A percentile compares a stretch with the other conserved stretches of the same genome.
Conservation (phyloP, 306 rosid genomes). For the Casuarina glauca region DNA sequence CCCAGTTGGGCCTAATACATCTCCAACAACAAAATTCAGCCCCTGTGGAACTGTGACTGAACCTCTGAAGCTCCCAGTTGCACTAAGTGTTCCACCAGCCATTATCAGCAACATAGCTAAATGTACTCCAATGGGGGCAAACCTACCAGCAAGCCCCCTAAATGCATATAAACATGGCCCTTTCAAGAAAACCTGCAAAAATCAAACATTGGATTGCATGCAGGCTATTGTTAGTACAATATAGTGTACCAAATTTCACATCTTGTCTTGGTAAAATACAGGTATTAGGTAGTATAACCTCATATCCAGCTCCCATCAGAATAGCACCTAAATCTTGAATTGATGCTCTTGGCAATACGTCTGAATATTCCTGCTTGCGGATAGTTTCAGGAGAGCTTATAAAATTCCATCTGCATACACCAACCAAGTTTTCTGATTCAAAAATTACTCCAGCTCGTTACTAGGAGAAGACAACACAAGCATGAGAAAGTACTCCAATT, state of each 20-base stretch:
- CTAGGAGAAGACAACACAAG: not conserved
- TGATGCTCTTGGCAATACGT: slow-evolving; percentile 75
- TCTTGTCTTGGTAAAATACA: slow-evolving; percentile 6
- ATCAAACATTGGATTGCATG: slow-evolving; percentile 14
- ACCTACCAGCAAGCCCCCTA: slow-evolving; percentile 82
- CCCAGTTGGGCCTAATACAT: slow-evolving; percentile 80
- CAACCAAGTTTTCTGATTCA: slow-evolving; percentile 23
- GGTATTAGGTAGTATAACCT: slow-evolving; percentile 47
- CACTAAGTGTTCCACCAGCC: slow-evolving; percentile 94
- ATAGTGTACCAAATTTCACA: not conserved
- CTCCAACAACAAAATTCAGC: slow-evolving; percentile 86
- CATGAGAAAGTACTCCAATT: slow-evolving; percentile 1
- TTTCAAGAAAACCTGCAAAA: slow-evolving; percentile 72
- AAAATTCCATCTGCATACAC: slow-evolving; percentile 73
- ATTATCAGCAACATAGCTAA: slow-evolving; percentile 83
- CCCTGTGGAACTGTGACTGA: slow-evolving; percentile 96
- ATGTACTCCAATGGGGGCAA: slow-evolving; percentile 96
- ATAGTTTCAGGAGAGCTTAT: slow-evolving; percentile 72
- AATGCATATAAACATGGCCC: slow-evolving; percentile 87
- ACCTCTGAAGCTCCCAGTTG: slow-evolving; percentile 94
- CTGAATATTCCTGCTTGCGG: slow-evolving; percentile 83
- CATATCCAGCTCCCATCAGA: slow-evolving; percentile 96
- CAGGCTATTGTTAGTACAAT: not conserved
- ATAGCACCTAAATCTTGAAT: slow-evolving; percentile 77
- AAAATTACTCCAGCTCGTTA: slow-evolving; percentile 13